A percentile compares a stretch with the other conserved stretches of the same genome.
Conservation (phyloP, 345 rosid species). For the Laguncularia racemosa region DNA sequence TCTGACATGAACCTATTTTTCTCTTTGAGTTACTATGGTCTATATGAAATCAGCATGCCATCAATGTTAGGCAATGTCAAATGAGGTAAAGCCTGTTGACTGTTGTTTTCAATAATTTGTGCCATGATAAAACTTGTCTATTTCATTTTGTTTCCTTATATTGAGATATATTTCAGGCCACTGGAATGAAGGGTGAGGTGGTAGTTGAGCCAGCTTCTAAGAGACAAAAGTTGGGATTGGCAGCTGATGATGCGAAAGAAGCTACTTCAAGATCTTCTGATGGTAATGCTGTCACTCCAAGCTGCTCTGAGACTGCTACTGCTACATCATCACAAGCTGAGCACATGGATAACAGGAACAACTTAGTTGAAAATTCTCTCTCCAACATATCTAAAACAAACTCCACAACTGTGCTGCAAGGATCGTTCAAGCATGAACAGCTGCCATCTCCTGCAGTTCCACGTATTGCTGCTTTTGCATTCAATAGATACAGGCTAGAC, state of each 20-base stretch:
- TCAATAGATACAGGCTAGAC: conserved; percentile 75
- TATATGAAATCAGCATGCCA: too few species aligned
- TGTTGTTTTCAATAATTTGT: not conserved
- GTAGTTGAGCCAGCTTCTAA: conserved; percentile 53
- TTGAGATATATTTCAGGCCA: conserved; percentile 44
- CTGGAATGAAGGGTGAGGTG: conserved; percentile 58
- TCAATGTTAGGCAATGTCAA: too few species aligned
- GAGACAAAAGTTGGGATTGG: conserved; percentile 42
- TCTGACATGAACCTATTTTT: too few species aligned
- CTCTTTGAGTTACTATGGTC: too few species aligned
- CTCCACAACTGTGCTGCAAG: conserved; percentile 24
- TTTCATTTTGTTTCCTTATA: conserved; percentile 14
- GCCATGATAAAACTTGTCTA: not conserved
- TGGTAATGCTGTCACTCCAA: conserved; percentile 20
- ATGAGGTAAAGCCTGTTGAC: too few species aligned
- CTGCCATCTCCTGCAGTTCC: conserved; percentile 26
- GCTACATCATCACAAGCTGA: conserved; percentile 28
- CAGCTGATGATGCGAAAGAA: conserved; percentile 30
- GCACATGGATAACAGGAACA: conserved; percentile 27
- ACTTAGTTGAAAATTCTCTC: conserved; percentile 28
- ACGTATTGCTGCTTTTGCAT: conserved; percentile 23
- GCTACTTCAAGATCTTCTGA: conserved; percentile 25
- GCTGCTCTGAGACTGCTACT: conserved; percentile 30
- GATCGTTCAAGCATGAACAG: conserved; percentile 34
- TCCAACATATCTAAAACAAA: conserved; percentile 27